phyloP scores from a whole-genome alignment of 768 basidiomycete genomes.

The Gloeopeniophorella convolvens region DNA sequence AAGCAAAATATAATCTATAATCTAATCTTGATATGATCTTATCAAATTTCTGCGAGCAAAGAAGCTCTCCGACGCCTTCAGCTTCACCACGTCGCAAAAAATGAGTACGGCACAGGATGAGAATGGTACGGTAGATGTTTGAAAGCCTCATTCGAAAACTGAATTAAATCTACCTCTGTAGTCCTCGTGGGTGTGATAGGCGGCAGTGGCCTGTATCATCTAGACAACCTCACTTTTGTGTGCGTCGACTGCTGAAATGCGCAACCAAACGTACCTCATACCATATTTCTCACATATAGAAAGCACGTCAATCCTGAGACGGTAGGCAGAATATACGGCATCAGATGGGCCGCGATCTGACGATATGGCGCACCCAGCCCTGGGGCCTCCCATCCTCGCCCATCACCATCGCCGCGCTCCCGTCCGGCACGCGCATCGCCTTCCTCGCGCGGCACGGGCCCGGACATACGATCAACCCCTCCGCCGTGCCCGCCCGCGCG shows the following conservation, averaged over 20 bases:
- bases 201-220: slow-evolving; percentile 87
- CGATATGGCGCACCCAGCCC: slow-evolving; percentile 44
- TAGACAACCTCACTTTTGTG: slow-evolving; percentile 87
- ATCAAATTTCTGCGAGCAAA: too few relatives aligned
- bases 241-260: too few relatives aligned
- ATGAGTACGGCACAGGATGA: slow-evolving; percentile 3
- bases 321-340: slow-evolving; percentile 36
- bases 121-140: slow-evolving; percentile 8
- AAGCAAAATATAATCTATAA: too few relatives aligned
- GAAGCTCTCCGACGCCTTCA: too few relatives aligned
- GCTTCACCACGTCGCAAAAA: too few relatives aligned
- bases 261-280: too few relatives aligned
- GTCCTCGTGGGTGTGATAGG: slow-evolving; percentile 88
- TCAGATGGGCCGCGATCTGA: background rate
- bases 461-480: slow-evolving; percentile 75
- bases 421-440: slow-evolving; percentile 73
- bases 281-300: too few relatives aligned
- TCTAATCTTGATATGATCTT: too few relatives aligned
- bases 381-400: slow-evolving; percentile 92
- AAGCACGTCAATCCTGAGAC: slow-evolving; percentile 76
- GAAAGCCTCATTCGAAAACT: background rate
- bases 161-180: slow-evolving; percentile 25
- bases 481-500: slow-evolving; percentile 76
- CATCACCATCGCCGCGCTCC: slow-evolving; percentile 85
- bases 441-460: slow-evolving; percentile 89